Conservation (phyloP, 768 basidiomycete species). For the Tephrocybe rancida region DNA sequence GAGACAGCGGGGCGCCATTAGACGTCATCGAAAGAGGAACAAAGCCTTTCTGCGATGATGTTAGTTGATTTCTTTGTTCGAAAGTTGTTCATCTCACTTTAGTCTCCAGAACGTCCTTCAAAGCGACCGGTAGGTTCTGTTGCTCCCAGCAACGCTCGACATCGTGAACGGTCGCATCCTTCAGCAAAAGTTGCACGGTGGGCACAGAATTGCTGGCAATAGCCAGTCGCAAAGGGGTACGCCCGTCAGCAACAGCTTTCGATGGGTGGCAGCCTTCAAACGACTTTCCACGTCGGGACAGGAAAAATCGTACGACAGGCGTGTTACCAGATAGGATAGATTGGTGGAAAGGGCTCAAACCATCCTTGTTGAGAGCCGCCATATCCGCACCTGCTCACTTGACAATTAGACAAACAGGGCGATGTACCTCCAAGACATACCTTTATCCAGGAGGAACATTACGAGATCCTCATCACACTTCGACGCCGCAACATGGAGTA, state of each 20-base stretch:
- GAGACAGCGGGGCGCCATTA: conserved; percentile 16
- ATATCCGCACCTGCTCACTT: conserved; percentile 31
- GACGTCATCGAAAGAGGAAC: conserved; percentile 22
- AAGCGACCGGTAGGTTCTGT: conserved; percentile 15
- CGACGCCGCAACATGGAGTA: conserved; percentile 38
- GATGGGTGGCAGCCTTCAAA: conserved; percentile 36
- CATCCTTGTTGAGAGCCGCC: conserved; percentile 29
- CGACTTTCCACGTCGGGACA: conserved; percentile 30
- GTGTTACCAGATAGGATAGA: conserved; percentile 35
- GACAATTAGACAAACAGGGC: not conserved
- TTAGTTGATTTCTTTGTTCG: not conserved
- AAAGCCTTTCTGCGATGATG: conserved; percentile 33
- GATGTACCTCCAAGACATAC: conserved; percentile 16
- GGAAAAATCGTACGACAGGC: conserved; percentile 32
- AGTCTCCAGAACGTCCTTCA: conserved; percentile 30
- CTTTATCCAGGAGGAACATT: conserved; percentile 36
- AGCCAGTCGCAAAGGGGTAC: conserved; percentile 37
- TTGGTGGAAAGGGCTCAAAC: conserved; percentile 36
- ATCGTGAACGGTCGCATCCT: conserved; percentile 40
- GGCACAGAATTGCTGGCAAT: conserved; percentile 28
- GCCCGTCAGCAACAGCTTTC: conserved; percentile 35
- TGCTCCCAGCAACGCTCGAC: conserved; percentile 36
- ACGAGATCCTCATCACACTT: conserved; percentile 31
- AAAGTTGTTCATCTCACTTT: conserved; percentile 25
- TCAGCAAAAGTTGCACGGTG: conserved; percentile 34